A percentile compares a stretch with the other conserved stretches of the same genome.
Evolutionary conservation across 768 basidiomycete genomes (phyloP).

Genomic region (Steccherinum ochraceum): DNA sequence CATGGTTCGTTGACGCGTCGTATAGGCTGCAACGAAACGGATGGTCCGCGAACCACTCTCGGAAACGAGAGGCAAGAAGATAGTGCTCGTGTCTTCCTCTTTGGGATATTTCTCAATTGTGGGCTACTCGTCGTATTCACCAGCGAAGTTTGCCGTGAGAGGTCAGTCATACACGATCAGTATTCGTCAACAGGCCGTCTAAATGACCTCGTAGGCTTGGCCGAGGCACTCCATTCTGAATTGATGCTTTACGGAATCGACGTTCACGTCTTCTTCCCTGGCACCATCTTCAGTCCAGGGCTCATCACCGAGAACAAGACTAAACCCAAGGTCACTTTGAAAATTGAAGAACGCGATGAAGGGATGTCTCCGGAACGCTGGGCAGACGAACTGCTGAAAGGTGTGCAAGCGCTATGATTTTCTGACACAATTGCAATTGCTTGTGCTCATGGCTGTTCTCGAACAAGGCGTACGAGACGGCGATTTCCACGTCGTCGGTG

Average conservation of each 20-base stretch:
- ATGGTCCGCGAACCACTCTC: constrained; percentile 41
- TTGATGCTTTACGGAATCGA: constrained; percentile 69
- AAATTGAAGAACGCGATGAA: constrained; percentile 71
- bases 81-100: constrained; percentile 71
- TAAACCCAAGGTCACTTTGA: constrained; percentile 69
- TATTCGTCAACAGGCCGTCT: neutral
- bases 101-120: constrained; percentile 70
- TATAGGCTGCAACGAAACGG: constrained; percentile 58
- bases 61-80: constrained; percentile 49
- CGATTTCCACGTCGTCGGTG: constrained; percentile 68
- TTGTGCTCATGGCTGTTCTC: neutral
- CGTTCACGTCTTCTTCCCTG: constrained; percentile 79
- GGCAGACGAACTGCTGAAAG: constrained; percentile 52
- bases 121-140: constrained; percentile 76
- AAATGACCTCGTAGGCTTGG: constrained; percentile 50
- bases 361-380: constrained; percentile 58
- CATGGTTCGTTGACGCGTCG: neutral
- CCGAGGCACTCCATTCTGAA: constrained; percentile 78
- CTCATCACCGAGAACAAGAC: constrained; percentile 68
- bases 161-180: constrained; percentile 37
- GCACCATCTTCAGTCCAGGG: constrained; percentile 74
- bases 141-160: constrained; percentile 80
- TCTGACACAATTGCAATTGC: neutral
- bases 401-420: constrained; percentile 26
- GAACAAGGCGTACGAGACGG: constrained; percentile 58